Base-by-base conservation (phyloP, 2,329 filamentous ascomycete genomes). In the Fusarium lyarnte region DNA sequence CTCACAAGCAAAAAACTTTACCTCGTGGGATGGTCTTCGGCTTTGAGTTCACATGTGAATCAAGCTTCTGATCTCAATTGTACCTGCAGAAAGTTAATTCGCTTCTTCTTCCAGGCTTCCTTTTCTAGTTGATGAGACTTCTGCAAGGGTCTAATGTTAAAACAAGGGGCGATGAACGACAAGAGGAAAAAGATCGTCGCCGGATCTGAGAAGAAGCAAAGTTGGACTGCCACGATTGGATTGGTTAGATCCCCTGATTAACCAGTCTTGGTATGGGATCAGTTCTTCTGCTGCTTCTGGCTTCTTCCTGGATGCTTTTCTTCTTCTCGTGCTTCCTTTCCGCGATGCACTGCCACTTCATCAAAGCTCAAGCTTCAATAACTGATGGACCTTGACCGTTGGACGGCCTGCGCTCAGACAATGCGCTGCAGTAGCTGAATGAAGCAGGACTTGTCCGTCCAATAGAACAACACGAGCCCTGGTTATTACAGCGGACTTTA, bases 391-490 rank as follows among this genome's bases (percentile, higher is more conserved):
- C 42, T 60, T n/a, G 59, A 25, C 33, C 16, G 46, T 61, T 45
- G 57, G 41, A 43, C 33, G 49, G 52, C 46, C 29, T 25, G 54
- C 61, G 66, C 70, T 73, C 46, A 55, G 70, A 63, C 66, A 55
- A 35, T 46, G 59, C 46, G 58, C 52, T 59, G 70, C 55, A 62
- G 70, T 62, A 62, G 51, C 43, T 54, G 55, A 66, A 57, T 66
- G 58, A 63, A 51, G 58, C 41, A 29, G 42, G 27, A n/a, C 23
- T 5, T 45, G 36, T 23, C 29, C 25, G 42, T 66, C 63, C 63
- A 67, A 67, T 67, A 42, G 46, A 55, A 69, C 69, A 49, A 72
- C 69, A 72, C 58, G 54, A 66, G 58, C 69, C 53, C 25, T 71
- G 43, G 54, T 33, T 58, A 47, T 49, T 49, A 58, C 61, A 43